phyloP scores from a whole-genome alignment of 257 asterid species.

The Striga asiatica region DNA sequence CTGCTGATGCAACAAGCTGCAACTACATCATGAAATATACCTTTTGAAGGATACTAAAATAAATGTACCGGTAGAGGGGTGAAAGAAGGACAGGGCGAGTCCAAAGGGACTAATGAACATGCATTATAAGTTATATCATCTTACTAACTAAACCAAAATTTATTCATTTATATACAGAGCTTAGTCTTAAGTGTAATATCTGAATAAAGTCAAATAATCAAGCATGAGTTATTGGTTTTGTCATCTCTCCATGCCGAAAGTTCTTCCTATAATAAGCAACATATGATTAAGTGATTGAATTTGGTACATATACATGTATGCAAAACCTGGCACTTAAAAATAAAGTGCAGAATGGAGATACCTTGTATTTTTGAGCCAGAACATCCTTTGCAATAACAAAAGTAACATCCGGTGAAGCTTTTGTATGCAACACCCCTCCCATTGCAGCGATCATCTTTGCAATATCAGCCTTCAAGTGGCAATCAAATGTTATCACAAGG shows the following conservation, averaged over 20 bases:
- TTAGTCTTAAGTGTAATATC: not conserved
- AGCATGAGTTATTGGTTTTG: not conserved
- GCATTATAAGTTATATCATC: not conserved
- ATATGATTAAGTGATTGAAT: slow-evolving; percentile 1
- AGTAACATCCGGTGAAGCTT: slow-evolving; percentile 70
- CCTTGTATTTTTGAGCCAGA: slow-evolving; percentile 79
- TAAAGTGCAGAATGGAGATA: slow-evolving; percentile 16
- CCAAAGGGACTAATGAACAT: not conserved
- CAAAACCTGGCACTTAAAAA: not conserved
- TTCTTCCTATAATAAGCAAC: not conserved
- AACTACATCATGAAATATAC: not conserved
- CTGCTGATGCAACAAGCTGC: not conserved
- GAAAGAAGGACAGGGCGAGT: not conserved
- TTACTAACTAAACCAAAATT: not conserved
- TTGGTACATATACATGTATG: not conserved
- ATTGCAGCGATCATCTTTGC: slow-evolving; percentile 66
- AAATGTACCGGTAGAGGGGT: not conserved
- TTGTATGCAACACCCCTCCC: slow-evolving; percentile 72
- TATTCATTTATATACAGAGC: not conserved
- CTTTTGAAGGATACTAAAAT: not conserved
- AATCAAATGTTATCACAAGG: slow-evolving; percentile 17
- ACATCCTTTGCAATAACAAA: slow-evolving; percentile 89
- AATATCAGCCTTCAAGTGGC: slow-evolving; percentile 51
- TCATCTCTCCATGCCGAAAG: not conserved
- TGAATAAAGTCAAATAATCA: not conserved